Evolutionary conservation across 345 rosid species (phyloP).

Genomic region (rapeseed (Brassica napus)): Da-Ae NC_063441.1:12205501-12206000

Average conservation of each 20-base stretch:
- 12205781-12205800: slow-evolving; percentile 95
- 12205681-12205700: neutral
- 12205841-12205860: slow-evolving; percentile 96
- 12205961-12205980: slow-evolving; percentile 96
- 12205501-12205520: slow-evolving; percentile 87
- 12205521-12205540: slow-evolving; percentile 67
- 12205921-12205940: slow-evolving; percentile 96
- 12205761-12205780: slow-evolving; percentile 86
- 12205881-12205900: slow-evolving; percentile 99
- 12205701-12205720: slow-evolving; percentile 2
- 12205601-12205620: slow-evolving; percentile 91
- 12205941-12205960: slow-evolving; percentile 89
- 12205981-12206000: slow-evolving; percentile 99
- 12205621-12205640: slow-evolving; percentile 94
- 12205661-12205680: neutral
- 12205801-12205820: slow-evolving; percentile 98
- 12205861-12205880: slow-evolving; percentile 98
- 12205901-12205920: slow-evolving; percentile 94
- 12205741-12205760: slow-evolving; percentile 99
- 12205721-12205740: too few species aligned
- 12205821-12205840: slow-evolving; percentile 98
- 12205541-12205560: slow-evolving; percentile 33
- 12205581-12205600: slow-evolving; percentile 97
- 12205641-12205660: slow-evolving; percentile 64
- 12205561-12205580: slow-evolving; percentile 41